Conservation (phyloP, 495 filamentous ascomycete genomes). For the Neurospora terricola region DNA sequence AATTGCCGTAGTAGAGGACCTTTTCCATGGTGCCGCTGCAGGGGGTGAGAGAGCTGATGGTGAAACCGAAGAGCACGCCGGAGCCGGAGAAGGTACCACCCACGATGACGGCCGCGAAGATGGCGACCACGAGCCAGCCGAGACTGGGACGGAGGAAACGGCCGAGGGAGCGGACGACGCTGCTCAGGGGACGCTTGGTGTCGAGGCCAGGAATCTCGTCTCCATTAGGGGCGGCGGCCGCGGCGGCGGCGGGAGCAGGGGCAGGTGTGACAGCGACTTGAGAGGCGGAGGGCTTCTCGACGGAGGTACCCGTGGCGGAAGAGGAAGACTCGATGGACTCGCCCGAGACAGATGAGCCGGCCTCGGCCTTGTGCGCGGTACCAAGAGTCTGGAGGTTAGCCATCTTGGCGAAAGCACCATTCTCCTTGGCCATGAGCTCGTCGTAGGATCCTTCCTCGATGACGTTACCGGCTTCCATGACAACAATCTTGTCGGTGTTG, state of each 20-base stretch:
- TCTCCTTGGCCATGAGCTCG: conserved; percentile 43
- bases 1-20: conserved; percentile 56
- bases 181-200: conserved; percentile 1
- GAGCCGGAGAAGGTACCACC: conserved; percentile 15
- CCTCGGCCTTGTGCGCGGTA: not conserved
- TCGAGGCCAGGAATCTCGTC: conserved; percentile 32
- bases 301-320: conserved; percentile 17
- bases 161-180: not conserved
- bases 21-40: conserved; percentile 12
- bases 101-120: conserved; percentile 7
- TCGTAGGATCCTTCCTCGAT: conserved; percentile 70
- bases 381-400: conserved; percentile 42
- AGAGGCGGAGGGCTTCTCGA: conserved; percentile 28
- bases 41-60: conserved; percentile 23
- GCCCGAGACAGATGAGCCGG: conserved; percentile 1
- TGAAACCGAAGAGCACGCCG: conserved; percentile 15
- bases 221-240: not conserved
- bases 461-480: conserved; percentile 69
- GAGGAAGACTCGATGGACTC: conserved; percentile 2
- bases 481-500: conserved; percentile 86
- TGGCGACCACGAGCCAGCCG: conserved; percentile 3
- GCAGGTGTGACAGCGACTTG: not conserved
- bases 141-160: conserved; percentile 2
- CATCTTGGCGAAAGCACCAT: conserved; percentile 40
- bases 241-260: not conserved